Base-by-base conservation (phyloP, 2,329 filamentous ascomycete genomes). In the Fusarium solani-melongenae region DNA sequence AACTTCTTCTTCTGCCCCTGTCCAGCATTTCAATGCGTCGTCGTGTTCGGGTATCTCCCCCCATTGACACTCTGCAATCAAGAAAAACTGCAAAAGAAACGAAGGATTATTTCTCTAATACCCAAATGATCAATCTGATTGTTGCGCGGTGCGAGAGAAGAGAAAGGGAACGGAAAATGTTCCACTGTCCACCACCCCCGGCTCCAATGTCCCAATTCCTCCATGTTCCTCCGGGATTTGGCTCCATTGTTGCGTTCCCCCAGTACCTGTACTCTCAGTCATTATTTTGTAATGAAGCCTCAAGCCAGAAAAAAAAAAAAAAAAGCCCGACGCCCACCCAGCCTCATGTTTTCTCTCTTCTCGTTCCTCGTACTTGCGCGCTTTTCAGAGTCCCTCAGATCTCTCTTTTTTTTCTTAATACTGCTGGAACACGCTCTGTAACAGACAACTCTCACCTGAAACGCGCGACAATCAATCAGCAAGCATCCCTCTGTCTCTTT, bases 391-490 rank as follows among this genome's bases (percentile, higher is more conserved):
- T 14, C 20, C 39, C 39, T 44, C 39, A 24, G 39, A 44, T 44
- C 39, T 44, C 39, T 44, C 10, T 20, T 39, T 20, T 38, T 39
- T 22, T n/a, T n/a, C n/a, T 41, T 41, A 8, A 14, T 55, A 34
- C 46, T 39, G 55, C 27, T 46, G 69, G 60, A 69, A 72, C 70
- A 61, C 36, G 39, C 39, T 59, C 56, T 73, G 70, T 73, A 73
- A 73, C 70, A 72, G 55, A 36, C 61, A 64, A 72, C 55, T 41
- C 66, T 67, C 70, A 72, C 70, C 70, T 72, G 70, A 72, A 72
- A 72, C 70, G 55, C 46, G 64, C 56, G 55, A 49, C 64, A 68
- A 67, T 58, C 58, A 38, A 38, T 53, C 49, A 29, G 46, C 59
- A 58, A 60, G 58, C 69, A 66, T 36, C 14, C 34, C 15, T 36